Evolutionary conservation across 2,329 filamentous ascomycete genomes (phyloP), one percentile per base, ranked within the genome.

Genomic region (Exophiala dermatitidis): DNA sequence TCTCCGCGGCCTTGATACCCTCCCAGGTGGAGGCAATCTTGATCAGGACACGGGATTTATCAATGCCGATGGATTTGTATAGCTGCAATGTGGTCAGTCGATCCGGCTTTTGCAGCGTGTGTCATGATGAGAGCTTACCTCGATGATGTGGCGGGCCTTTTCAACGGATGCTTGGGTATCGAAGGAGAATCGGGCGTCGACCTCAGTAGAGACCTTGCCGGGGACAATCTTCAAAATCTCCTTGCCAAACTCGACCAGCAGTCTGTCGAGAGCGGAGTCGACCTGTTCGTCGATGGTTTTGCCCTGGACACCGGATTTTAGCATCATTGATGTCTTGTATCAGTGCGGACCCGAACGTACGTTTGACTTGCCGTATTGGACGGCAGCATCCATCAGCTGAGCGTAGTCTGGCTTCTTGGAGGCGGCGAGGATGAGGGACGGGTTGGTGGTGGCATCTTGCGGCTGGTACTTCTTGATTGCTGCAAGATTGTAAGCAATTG

Each of bases 401-500:
- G 88, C 89, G 74, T 97, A 97, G 75, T 96, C 90, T 71, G 88
- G 70, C 84, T 97, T 97, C 83, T 98, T 97, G 71, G 93, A 90
- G 62, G 93, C 93, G 64, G 90, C 91, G 71, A 98, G 86, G 75
- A 98, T 97, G 72, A 98, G 82, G 61, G 93, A 97, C 57, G 93
- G 93, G 84, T 98, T 98, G 79, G 93, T 98, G 73, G 93, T 98
- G 70, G 93, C 93, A 88, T 98, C 93, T 81, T 98, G 90, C 63
- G 93, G 93, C 84, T 95, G 95, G 85, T 98, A 98, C 81, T 97
- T 96, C 80, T 81, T 90, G 74, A 98, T 98, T 74, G 90, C 90
- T 83, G 76, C 72, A 64, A 74, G 73, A 26, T 41, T 5, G 38
- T 41, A 7, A 41, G 38, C 19, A 41, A 38, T 48, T 55, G 46